Evolutionary conservation across 2,329 filamentous ascomycete genomes (phyloP).

Genomic region (Penicillium occitanis): DNA sequence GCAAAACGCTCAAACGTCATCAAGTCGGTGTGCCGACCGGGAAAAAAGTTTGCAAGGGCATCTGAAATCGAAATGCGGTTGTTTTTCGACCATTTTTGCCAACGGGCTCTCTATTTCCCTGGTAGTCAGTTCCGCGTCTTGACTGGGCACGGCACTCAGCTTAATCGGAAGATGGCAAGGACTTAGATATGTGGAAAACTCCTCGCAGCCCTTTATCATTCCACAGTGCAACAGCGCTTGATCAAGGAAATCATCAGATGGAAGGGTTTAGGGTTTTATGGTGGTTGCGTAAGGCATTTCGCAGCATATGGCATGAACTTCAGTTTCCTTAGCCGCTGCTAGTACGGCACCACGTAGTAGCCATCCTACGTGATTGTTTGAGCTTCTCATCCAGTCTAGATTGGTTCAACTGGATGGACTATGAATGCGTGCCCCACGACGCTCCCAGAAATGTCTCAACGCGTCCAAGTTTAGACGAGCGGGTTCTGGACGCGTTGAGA

Average conservation of each 20-base stretch:
- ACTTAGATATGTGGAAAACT: constrained; percentile 53
- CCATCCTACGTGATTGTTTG: constrained; percentile 56
- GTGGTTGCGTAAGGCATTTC: constrained; percentile 49
- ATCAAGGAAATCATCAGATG: constrained; percentile 37
- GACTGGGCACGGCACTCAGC: constrained; percentile 49
- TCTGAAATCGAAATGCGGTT: constrained; percentile 43
- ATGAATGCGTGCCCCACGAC: constrained; percentile 66
- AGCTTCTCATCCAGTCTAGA: constrained; percentile 62
- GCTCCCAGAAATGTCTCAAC: constrained; percentile 60
- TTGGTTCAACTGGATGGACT: constrained; percentile 43
- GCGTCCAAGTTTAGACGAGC: background rate
- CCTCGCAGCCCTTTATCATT: constrained; percentile 54
- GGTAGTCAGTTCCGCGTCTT: constrained; percentile 42
- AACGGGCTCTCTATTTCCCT: constrained; percentile 45
- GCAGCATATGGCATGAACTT: constrained; percentile 44
- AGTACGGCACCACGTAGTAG: constrained; percentile 64
- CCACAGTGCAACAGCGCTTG: constrained; percentile 45
- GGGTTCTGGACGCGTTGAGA: background rate
- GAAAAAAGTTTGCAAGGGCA: constrained; percentile 40
- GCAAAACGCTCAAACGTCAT: constrained; percentile 33
- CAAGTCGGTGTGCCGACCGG: constrained; percentile 47
- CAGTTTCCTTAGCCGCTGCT: constrained; percentile 31
- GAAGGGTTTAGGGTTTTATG: constrained; percentile 38
- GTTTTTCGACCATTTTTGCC: constrained; percentile 31
- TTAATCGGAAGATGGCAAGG: constrained; percentile 53